Conservation (phyloP, 768 basidiomycete species). For the Chalciporus sphaerocephalus region DNA sequence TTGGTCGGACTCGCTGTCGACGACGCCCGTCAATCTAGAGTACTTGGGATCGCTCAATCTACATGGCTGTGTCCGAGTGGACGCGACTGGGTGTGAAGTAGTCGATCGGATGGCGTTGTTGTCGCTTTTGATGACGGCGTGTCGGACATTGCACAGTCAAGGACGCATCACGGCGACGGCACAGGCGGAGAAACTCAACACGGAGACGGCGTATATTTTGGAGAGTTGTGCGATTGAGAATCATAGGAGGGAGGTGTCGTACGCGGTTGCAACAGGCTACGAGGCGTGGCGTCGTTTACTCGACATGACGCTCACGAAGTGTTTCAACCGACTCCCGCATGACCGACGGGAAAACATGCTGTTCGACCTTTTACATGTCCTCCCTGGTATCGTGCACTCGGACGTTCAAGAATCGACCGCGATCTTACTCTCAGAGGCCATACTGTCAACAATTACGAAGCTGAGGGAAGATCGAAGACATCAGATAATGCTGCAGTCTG, state of each 20-base stretch:
- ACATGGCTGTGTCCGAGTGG: constrained; percentile 61
- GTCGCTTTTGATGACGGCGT: constrained; percentile 59
- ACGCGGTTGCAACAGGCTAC: constrained; percentile 66
- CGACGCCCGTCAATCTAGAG: constrained; percentile 54
- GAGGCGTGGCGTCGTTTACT: constrained; percentile 83
- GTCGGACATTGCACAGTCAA: constrained; percentile 60
- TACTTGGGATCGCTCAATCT: constrained; percentile 66
- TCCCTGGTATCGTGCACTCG: constrained; percentile 66
- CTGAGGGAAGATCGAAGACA: constrained; percentile 79
- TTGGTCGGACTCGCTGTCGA: constrained; percentile 74
- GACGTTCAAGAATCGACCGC: constrained; percentile 69
- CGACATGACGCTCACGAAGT: constrained; percentile 81
- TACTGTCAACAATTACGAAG: constrained; percentile 80
- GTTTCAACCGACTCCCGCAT: constrained; percentile 77
- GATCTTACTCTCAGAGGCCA: constrained; percentile 77
- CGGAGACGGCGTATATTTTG: constrained; percentile 72
- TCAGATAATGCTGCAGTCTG: constrained; percentile 62
- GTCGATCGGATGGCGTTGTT: constrained; percentile 73
- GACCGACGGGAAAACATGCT: constrained; percentile 84
- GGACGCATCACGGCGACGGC: constrained; percentile 59
- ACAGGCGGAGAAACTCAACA: constrained; percentile 61
- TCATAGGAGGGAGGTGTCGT: constrained; percentile 73
- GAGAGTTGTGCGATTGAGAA: constrained; percentile 87
- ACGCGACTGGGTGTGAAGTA: constrained; percentile 74
- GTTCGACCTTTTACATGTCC: constrained; percentile 82